Evolutionary conservation across 345 rosid genomes (phyloP), one percentile per base, ranked within the genome.

Genomic region (Reutealis trisperma): DNA sequence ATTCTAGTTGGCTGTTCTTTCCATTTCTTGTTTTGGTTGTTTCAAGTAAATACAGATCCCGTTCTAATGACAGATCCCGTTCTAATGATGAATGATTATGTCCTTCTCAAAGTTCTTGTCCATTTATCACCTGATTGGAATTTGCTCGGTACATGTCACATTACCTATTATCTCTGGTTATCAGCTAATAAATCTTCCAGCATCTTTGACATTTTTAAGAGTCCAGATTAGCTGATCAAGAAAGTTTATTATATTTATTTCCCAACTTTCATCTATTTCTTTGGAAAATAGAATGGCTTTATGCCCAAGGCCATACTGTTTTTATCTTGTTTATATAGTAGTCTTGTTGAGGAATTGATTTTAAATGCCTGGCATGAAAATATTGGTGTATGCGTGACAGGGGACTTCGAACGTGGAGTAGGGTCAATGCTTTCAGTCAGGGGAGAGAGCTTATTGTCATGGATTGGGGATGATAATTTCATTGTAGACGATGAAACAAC

Each of bases 401-500:
- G 86, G 70, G 90, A 86, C 42, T 91, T 82, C 62, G 77, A 78
- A 63, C 83, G 68, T 9, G 86, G 85, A 45, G 74, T 87, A 44
- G 89, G 90, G 52, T 81, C 91, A 41, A 76, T 93, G 94, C 88
- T 96, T 73, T 86, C 89, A 6, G 89, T 86, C 27, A 89, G 87
- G 67, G 97, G 96, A 37, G 97, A 96, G 79, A 78, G 88, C 73
- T 78, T 89, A 67, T 32, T 92, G n/a, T 90, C 96, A 24, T 92
- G 91, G 98, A 81, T 78, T 83, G 82, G 84, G 63, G 90, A 89
- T 77, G 94, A 90, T 55, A 90, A 87, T 75, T 93, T 95, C 67
- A 13, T 85, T 16, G 85, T 93, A 58, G 93, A 91, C 65, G 96
- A 92, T 34, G 84, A 82, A 72, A 57, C 86, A 63, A 57, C 81